Evolutionary conservation across 768 basidiomycete genomes (phyloP), one percentile per base, ranked within the genome.

Genomic region (Arthromyces matolae): DNA sequence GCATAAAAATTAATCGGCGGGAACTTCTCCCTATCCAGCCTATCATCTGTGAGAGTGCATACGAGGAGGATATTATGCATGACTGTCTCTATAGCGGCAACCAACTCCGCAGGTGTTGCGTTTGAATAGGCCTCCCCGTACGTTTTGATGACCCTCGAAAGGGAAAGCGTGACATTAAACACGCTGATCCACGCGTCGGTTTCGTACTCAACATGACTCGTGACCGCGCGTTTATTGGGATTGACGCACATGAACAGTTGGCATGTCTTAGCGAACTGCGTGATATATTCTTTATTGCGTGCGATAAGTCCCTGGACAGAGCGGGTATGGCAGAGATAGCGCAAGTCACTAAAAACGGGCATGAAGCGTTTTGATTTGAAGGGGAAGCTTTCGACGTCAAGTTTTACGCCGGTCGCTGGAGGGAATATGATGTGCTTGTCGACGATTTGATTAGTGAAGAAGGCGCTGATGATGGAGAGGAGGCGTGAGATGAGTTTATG

Each of bases 361-460:
- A 93, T 89, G 69, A 95, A 96, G 8, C 94, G 86, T 64, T 97
- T 97, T 14, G 89, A 91, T 65, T 89, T 87, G 81, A 96, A 96
- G 0, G 89, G 86, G 49, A 83, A 80, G 31, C 83, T 80, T 39
- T 96, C 94, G 32, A 91, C 85, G 50, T 94, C 89, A 44, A 96
- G 61, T 58, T 60, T 58, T 8, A 56, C 61, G 18, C 50, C 53
- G 25, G 46, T 49, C 33, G 53, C 52, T 8, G 71, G 63, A 28
- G 72, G 71, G 50, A 73, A 73, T 9, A 77, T 60, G 52, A 93
- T 84, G 35, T 80, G 78, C 64, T 85, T 86, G 47, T 85, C 82
- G 5, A 70, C 67, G 41, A 93, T 88, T 52, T 95, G 91, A 58
- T 93, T 89, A 4, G 93, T 95, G 64, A 95, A 97, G 70, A 96